Base-by-base conservation (phyloP, 495 filamentous ascomycete genomes). In the Podospora australis region DNA sequence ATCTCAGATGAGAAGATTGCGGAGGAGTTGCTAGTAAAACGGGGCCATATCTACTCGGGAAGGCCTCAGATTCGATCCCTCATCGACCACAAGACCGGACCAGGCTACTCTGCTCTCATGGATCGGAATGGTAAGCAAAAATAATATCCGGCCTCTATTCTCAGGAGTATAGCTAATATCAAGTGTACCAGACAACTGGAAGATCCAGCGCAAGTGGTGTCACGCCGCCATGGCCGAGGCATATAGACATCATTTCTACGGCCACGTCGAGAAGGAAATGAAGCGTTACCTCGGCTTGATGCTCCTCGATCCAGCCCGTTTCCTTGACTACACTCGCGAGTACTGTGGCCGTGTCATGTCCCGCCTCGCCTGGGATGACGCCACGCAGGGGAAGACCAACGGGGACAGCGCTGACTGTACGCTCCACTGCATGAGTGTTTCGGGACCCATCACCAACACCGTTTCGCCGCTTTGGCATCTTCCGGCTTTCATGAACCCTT, bases 1-100 rank as follows among this genome's bases (percentile, higher is more conserved):
- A 49, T 81, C 4, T 76, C 76, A 10, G 75, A 77, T 28, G 70
- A 77, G 55, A 70, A 71, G 56, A 77, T 80, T 38, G 75, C 78
- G 30, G 65, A 74, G 26, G 78, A 81, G 44, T 69, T 81, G 11
- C 66, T 80, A 9, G 68, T 76, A 20, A 75, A 70, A 56, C 52
- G 71, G n/a, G 73, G 70, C 14, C 70, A 77, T 35, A 76, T 72
- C 43, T 78, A 77, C 57, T 72, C 73, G 2, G 73, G 73, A 23
- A 60, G 73, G 10, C 73, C 73, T n/a, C 65, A 72, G 54, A 71
- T 77, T 28, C 59, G 70, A 16, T 66, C 70, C 16, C 60, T 75
- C 10, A 67, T 72, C 52, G 56, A 70, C 39, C 71, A 73, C 48
- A 75, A 75, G 54, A 65, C 66, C 11, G 68, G 70, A 1, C 69